These are phyloP conservation scores for Calonectria crousiana DNA, from an alignment of 2,329 filamentous ascomycete genomes.

Conservation along the genomic window DNA sequence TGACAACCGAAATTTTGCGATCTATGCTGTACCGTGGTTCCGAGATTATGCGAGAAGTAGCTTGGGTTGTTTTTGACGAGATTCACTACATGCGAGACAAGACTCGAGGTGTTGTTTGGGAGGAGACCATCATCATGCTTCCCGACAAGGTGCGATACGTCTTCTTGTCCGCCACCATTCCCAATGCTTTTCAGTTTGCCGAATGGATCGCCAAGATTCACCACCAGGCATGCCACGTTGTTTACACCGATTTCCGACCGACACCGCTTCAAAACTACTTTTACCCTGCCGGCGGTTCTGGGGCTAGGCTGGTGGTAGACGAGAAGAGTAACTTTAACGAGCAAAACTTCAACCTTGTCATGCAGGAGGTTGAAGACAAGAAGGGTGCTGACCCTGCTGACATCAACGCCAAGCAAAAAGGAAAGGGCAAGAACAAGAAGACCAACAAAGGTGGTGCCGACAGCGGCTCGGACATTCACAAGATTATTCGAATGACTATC, in stretches of 20 bases:
- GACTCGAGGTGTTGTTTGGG: constrained; percentile 95
- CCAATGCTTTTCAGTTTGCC: constrained; percentile 98
- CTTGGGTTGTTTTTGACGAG: constrained; percentile 98
- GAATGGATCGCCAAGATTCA: constrained; percentile 99
- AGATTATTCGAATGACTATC: constrained; percentile 99
- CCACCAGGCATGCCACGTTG: constrained; percentile 96
- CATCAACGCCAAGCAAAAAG: constrained; percentile 82
- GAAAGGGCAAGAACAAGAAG: constrained; percentile 92
- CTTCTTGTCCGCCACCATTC: constrained; percentile 97
- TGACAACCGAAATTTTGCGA: constrained; percentile 99
- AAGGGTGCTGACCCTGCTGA: constrained; percentile 88
- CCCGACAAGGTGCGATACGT: constrained; percentile 99
- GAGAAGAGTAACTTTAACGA: constrained; percentile 97
- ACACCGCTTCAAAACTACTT: constrained; percentile 98
- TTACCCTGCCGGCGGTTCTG: constrained; percentile 91
- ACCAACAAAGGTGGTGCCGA: constrained; percentile 87
- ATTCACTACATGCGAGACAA: constrained; percentile 99
- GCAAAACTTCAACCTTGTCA: constrained; percentile 97
- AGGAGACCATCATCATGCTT: constrained; percentile 97
- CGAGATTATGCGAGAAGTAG: constrained; percentile 99
- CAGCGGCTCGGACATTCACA: constrained; percentile 87
- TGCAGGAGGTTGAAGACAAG: constrained; percentile 88
- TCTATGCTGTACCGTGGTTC: constrained; percentile 99
- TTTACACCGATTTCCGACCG: constrained; percentile 98
- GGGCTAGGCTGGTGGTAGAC: constrained; percentile 94